These are phyloP conservation scores for Backusella liffmaniae DNA, from an alignment of 192 early-diverging fungal genomes.

Conservation along the genomic window DNA sequence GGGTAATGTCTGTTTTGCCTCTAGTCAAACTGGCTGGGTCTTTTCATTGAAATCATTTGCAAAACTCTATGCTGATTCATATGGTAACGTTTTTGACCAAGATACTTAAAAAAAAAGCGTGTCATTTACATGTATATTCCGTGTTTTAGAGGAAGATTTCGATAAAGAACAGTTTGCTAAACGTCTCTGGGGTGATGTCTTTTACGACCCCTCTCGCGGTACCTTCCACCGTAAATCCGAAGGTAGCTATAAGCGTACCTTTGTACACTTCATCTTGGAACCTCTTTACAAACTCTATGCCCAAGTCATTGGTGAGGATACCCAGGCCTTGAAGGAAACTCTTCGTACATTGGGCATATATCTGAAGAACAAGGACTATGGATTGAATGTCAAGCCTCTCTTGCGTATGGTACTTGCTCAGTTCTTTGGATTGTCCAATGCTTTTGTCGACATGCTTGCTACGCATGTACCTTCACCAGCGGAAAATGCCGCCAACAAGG, in stretches of 20 bases:
- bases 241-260: constrained; percentile 70
- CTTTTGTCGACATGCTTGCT: constrained; percentile 90
- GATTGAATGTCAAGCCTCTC: constrained; percentile 83
- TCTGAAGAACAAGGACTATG: constrained; percentile 74
- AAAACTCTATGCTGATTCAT: constrained; percentile 81
- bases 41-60: constrained; percentile 94
- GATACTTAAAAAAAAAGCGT: neutral
- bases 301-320: constrained; percentile 79
- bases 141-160: constrained; percentile 48
- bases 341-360: constrained; percentile 80
- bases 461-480: constrained; percentile 77
- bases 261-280: constrained; percentile 95
- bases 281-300: constrained; percentile 94
- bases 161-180: constrained; percentile 80
- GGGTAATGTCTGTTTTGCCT: constrained; percentile 96
- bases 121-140: neutral
- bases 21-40: constrained; percentile 87
- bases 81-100: constrained; percentile 43
- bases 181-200: constrained; percentile 97
- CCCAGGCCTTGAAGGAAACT: constrained; percentile 62
- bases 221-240: constrained; percentile 77
- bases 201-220: constrained; percentile 76
- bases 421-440: constrained; percentile 88
- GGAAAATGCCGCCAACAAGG: constrained; percentile 66
- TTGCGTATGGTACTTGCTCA: constrained; percentile 77